phyloP scores from a whole-genome alignment of 2,329 filamentous ascomycete genomes.

The Fusarium pseudonygamai region DNA sequence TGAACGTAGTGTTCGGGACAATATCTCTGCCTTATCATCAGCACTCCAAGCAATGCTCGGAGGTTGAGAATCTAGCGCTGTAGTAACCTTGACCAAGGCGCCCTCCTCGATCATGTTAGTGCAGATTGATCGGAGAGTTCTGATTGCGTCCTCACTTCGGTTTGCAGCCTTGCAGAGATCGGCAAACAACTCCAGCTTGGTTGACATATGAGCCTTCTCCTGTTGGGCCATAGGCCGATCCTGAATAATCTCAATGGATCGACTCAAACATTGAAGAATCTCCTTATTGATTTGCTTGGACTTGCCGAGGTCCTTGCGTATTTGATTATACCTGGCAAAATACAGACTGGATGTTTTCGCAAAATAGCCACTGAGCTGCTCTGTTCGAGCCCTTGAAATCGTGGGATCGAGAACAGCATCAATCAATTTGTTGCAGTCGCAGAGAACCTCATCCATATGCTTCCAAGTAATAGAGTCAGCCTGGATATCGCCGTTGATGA shows the following conservation, averaged over 20 bases:
- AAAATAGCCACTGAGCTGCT: constrained; percentile 58
- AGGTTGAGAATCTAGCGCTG: constrained; percentile 59
- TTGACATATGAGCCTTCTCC: constrained; percentile 66
- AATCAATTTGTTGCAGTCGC: constrained; percentile 64
- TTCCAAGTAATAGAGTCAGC: constrained; percentile 62
- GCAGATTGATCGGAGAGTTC: constrained; percentile 69
- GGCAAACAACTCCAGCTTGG: constrained; percentile 74
- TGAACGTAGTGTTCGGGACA: constrained; percentile 68
- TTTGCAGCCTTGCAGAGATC: constrained; percentile 66
- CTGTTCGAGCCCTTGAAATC: constrained; percentile 42
- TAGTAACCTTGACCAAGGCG: constrained; percentile 62
- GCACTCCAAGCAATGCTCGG: constrained; percentile 63
- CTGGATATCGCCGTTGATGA: constrained; percentile 63
- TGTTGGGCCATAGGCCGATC: constrained; percentile 63
- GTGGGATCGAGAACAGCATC: constrained; percentile 59
- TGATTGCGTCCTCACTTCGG: constrained; percentile 65
- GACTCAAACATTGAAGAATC: constrained; percentile 66
- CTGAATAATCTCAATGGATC: constrained; percentile 71
- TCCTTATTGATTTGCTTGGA: constrained; percentile 50
- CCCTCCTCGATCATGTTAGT: constrained; percentile 68
- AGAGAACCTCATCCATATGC: constrained; percentile 63
- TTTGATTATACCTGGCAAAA: constrained; percentile 67
- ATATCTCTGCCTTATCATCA: constrained; percentile 58
- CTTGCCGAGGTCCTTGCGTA: constrained; percentile 56
- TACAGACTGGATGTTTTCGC: constrained; percentile 78